phyloP scores from a whole-genome alignment of 1,284 basidiomycete genomes.

The Singerocomus inundabilis region DNA sequence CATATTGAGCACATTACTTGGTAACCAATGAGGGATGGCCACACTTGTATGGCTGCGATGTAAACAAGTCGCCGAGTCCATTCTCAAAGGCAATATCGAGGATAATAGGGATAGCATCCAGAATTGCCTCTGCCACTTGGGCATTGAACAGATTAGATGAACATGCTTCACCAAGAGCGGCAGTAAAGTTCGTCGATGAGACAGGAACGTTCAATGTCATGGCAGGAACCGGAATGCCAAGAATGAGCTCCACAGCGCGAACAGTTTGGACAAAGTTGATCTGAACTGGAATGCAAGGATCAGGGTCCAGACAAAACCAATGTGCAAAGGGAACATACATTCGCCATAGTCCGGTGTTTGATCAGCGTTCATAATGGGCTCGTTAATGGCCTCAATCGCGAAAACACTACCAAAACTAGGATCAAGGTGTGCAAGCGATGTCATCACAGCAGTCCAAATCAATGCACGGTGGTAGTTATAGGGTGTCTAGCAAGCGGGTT shows the following conservation, averaged over 20 bases:
- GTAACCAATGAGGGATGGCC: slow-evolving; percentile 44
- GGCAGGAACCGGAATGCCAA: slow-evolving; percentile 58
- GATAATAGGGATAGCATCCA: slow-evolving; percentile 51
- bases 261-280: slow-evolving; percentile 66
- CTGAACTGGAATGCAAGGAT: slow-evolving; percentile 49
- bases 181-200: slow-evolving; percentile 43
- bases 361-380: slow-evolving; percentile 66
- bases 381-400: slow-evolving; percentile 72
- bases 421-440: slow-evolving; percentile 65
- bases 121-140: slow-evolving; percentile 46
- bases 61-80: slow-evolving; percentile 30
- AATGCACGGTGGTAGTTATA: slow-evolving; percentile 74
- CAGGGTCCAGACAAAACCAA: background rate
- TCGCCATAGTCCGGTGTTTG: slow-evolving; percentile 66
- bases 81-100: slow-evolving; percentile 40
- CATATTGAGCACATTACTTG: slow-evolving; percentile 26
- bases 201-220: slow-evolving; percentile 31
- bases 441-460: slow-evolving; percentile 77
- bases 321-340: slow-evolving; percentile 42
- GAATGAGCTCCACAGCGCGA: slow-evolving; percentile 58
- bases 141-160: slow-evolving; percentile 37
- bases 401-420: slow-evolving; percentile 65
- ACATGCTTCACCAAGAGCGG: slow-evolving; percentile 38
- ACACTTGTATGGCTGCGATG: slow-evolving; percentile 16
- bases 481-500: slow-evolving; percentile 44